Percentiles rank a stretch among this genome's conserved stretches.
phyloP scores from a whole-genome alignment of 1,284 basidiomycete species.

The Athelia sp. region DNA sequence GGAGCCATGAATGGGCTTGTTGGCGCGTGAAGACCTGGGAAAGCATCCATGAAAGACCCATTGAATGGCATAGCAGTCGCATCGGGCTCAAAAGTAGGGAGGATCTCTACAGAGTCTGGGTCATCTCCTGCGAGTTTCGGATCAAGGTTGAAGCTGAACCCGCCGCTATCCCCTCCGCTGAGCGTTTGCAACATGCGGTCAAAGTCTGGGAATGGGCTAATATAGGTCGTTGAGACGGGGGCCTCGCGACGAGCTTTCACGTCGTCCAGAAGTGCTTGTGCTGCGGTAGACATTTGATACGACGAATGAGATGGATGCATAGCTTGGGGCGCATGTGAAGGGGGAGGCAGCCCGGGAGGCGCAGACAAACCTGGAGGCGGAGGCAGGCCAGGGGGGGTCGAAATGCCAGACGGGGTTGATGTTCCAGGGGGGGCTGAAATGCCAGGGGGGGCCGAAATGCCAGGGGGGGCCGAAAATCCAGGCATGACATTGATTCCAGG shows the following conservation, averaged over 20 bases:
- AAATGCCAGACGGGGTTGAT: constrained; percentile 34
- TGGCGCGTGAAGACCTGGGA: constrained; percentile 49
- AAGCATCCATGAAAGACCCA: constrained; percentile 60
- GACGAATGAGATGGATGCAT: constrained; percentile 54
- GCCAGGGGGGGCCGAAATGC: constrained; percentile 14
- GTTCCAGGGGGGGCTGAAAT: constrained; percentile 35
- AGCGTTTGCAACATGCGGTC: constrained; percentile 74
- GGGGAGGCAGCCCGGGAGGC: constrained; percentile 43
- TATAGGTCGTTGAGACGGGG: constrained; percentile 33
- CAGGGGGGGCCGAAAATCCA: no score
- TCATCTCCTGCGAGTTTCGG: constrained; percentile 61
- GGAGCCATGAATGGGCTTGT: constrained; percentile 30
- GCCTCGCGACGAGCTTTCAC: constrained; percentile 73
- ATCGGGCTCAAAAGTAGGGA: constrained; percentile 53
- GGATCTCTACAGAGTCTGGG: constrained; percentile 31
- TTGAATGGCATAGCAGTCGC: constrained; percentile 44
- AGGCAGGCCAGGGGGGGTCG: constrained; percentile 51
- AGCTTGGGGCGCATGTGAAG: constrained; percentile 51
- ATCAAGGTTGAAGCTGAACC: constrained; percentile 81
- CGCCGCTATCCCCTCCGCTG: constrained; percentile 53
- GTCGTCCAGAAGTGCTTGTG: constrained; percentile 81
- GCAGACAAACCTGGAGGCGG: constrained; percentile 64
- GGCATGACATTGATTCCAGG: no score
- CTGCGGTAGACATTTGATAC: constrained; percentile 85
- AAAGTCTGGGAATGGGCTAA: constrained; percentile 87